phyloP scores from a whole-genome alignment of 208 protist species.

The Acanthamoeba divionensis region DNA sequence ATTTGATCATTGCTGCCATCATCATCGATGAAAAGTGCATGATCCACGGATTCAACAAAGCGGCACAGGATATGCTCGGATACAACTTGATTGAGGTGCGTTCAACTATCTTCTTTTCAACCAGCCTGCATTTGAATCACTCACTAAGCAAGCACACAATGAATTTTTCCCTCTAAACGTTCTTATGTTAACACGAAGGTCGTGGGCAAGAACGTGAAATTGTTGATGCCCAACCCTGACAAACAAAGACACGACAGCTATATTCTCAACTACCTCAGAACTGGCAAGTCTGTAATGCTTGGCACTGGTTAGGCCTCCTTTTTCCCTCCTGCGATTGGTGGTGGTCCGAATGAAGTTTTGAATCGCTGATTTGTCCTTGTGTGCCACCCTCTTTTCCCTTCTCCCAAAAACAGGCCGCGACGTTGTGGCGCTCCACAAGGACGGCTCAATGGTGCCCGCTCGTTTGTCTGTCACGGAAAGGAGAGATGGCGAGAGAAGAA shows the following conservation, averaged over 20 bases:
- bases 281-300: slow-evolving; percentile 47
- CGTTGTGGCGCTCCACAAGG: slow-evolving; percentile 49
- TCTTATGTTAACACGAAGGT: no score
- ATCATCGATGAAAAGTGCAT: slow-evolving; percentile 51
- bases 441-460: slow-evolving; percentile 26
- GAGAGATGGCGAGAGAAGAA: slow-evolving; percentile 33
- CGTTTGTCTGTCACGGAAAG: slow-evolving; percentile 32
- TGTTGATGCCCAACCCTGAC: slow-evolving; percentile 53
- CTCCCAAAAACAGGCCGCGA: slow-evolving; percentile 10
- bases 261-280: background rate
- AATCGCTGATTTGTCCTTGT: no score
- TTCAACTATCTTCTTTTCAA: no score
- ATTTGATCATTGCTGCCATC: slow-evolving; percentile 18
- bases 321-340: no score
- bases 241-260: slow-evolving; percentile 30
- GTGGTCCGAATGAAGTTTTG: no score
- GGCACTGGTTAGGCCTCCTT: no score
- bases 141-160: no score
- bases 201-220: slow-evolving; percentile 55
- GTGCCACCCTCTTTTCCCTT: no score
- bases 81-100: slow-evolving; percentile 50
- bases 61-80: slow-evolving; percentile 10
- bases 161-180: no score
- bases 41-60: slow-evolving; percentile 53
- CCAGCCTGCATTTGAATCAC: no score